phyloP scores from a whole-genome alignment of 108 stramenopile genomes.

The Cylindrotheca fusiformis region DNA sequence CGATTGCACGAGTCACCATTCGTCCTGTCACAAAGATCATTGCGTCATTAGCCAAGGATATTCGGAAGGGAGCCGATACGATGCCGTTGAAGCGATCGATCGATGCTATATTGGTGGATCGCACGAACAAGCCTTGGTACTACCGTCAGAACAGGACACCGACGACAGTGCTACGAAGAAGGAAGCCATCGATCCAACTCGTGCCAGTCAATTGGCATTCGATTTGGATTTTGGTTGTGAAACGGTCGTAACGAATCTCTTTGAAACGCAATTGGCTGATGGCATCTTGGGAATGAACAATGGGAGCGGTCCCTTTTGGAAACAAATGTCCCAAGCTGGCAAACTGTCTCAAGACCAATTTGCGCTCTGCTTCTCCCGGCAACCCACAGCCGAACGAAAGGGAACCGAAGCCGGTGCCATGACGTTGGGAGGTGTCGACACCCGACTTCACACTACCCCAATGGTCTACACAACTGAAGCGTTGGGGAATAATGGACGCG shows the following conservation, averaged over 20 bases:
- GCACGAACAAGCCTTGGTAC: conserved; percentile 21
- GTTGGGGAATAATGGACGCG: conserved; percentile 6
- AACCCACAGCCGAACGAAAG: conserved; percentile 31
- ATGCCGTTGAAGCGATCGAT: conserved; percentile 49
- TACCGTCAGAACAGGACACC: conserved; percentile 5
- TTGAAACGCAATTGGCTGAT: conserved; percentile 88
- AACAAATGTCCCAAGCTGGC: conserved; percentile 47
- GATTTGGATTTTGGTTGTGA: conserved; percentile 92
- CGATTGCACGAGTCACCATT: conserved; percentile 21
- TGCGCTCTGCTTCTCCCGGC: conserved; percentile 62
- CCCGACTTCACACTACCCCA: conserved; percentile 48
- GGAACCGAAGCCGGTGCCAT: conserved; percentile 71
- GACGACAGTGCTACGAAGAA: conserved; percentile 39
- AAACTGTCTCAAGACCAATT: conserved; percentile 46
- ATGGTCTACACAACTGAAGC: conserved; percentile 61
- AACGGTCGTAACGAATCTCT: conserved; percentile 73
- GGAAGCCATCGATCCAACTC: conserved; percentile 36
- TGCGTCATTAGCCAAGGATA: conserved; percentile 37
- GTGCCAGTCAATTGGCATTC: conserved; percentile 46
- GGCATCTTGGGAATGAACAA: conserved; percentile 88
- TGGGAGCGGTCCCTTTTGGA: conserved; percentile 47
- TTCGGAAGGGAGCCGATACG: conserved; percentile 64
- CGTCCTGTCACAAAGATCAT: conserved; percentile 5
- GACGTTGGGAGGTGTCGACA: conserved; percentile 85
- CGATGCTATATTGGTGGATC: conserved; percentile 45